Evolutionary conservation across 768 basidiomycete species (phyloP), one percentile per base, ranked within the genome.

Genomic region (Russula compacta): DNA sequence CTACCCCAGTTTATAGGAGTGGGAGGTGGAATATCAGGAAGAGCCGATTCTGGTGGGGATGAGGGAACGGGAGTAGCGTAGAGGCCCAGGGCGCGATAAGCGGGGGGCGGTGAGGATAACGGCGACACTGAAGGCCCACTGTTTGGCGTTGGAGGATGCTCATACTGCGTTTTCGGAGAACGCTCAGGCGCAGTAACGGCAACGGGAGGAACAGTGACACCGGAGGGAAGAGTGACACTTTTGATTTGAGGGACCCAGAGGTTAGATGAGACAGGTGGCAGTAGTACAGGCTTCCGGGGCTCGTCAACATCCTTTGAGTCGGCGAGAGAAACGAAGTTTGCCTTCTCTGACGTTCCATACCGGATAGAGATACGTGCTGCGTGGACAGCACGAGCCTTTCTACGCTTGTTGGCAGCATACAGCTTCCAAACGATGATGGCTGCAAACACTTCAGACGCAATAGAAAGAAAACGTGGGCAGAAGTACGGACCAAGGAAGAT

Each of bases 101-200:
- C 36, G 9, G 56, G 59, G 11, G 65, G 56, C 7, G 61, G 61
- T 9, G 65, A 36, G 35, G 56, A 15, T 47, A 59, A 36, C 10
- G 40, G 46, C 11, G 57, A 46, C 21, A 36, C 0, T 1, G 29
- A 29, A n/a, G 38, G 64, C 7, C 56, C 53, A 50, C 53, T 58
- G 10, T 55, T 40, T 14, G 56, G 61, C 19, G 64, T 65, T 33
- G 42, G 52, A n/a, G 61, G 52, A 9, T 11, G 24, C 12, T 49
- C 61, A 21, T 47, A 49, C 42, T 56, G 53, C 38, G 44, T 19
- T 29, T 32, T 40, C n/a, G 56, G 55, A 17, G 63, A 56, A 46
- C 59, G 61, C 47, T 60, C 69, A 61, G 61, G 74, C 73, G 66
- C 53, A 67, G 73, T 73, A 14, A 70, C 57, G 42, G 73, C 71